Evolutionary conservation across 345 rosid genomes (phyloP), one percentile per base, ranked within the genome.

Genomic region (Cardamine resedifolia): DNA sequence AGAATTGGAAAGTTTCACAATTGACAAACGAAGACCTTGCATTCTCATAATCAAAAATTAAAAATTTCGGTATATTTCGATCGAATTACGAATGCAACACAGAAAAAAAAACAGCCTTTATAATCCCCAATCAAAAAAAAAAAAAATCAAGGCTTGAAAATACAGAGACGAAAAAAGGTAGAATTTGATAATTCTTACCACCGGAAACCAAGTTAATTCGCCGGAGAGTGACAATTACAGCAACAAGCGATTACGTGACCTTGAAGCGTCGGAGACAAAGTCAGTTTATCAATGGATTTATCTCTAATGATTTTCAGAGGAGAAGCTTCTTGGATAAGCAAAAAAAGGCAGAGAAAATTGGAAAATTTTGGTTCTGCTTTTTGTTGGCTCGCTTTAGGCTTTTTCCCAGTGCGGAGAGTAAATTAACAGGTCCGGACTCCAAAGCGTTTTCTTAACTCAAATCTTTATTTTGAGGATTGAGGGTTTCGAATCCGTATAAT

Each of bases 401-500:
- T 59, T 58, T 30, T n/a, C n/a, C 12, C 16, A 38, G 67, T 66
- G 49, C 45, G 6, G 2, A 28, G 34, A 73, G 66, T 19, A n/a
- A 64, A 48, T 45, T 58, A 59, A 39, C 52, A 58, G 19, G 72
- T 50, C 63, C 68, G 78, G 78, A 68, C 58, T 68, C 41, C 48
- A 61, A 75, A 75, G 33, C 31, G 41, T 75, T 75, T 75, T 61
- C 68, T 75, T 16, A 75, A 75, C 78, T 68, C 63, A 1, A 51
- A n/a, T 68, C 44, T 50, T 60, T 58, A 12, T 7, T 8, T 68
- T 39, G 8, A 2, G 39, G 12, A 10, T 68, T 39, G 8, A 2
- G 39, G 12, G 14, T 34, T 73, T 74, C 50, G 69, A 75, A 68
- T 75, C 78, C 78, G 78, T 68, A 21, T 64, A 6, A 64, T 47